Base-by-base conservation (phyloP, 129 eudicot species). In the Artemisia argyi region DNA sequence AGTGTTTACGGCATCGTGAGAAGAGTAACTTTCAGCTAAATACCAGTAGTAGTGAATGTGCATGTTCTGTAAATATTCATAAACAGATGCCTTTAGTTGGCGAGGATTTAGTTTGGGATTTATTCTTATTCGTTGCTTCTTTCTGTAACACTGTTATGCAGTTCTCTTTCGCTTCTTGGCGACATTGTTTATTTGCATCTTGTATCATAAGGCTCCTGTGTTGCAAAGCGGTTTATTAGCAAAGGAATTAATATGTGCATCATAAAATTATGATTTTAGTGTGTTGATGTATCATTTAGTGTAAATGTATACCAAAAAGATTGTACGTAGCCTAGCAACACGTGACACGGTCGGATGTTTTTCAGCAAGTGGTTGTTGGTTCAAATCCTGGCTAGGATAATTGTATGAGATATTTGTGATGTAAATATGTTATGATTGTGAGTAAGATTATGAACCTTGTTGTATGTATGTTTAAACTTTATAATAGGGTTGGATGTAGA, bases 11-110 rank as follows among this genome's bases (percentile, higher is more conserved):
- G 58, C 65, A 44, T 62, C 52, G n/a, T 17, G 2, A 24, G 42
- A 7, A 39, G 9, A 39, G 46, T 2, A 39, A 7, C 13, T 53
- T 74, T 74, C 13, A 66, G 18, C 42, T 68, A 18, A 19, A 42
- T n/a, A n/a, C n/a, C n/a, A n/a, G n/a, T 55, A 11, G 28, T n/a
- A 64, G 28, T 16, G 68, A n/a, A 39, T 28, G 58, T 44, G 48
- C 24, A 46, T 19, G 68, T 49, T 73, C 3, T 73, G 71, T 50
- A 73, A 62, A 73, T 73, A 73, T 52, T 73, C 65, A 3, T 11
- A 11, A 30, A 39, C 51, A 48, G 63, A 18, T 73, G 71, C 42
- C 61, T 73, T 73, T 62, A 51, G 70, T 62, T 62, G 63, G 52
- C 52, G 62, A 73, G 62, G 61, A 68, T 72, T 71, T 0, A 20